phyloP scores from a whole-genome alignment of 257 asterid species.

The Solanum bulbocastanum region DNA sequence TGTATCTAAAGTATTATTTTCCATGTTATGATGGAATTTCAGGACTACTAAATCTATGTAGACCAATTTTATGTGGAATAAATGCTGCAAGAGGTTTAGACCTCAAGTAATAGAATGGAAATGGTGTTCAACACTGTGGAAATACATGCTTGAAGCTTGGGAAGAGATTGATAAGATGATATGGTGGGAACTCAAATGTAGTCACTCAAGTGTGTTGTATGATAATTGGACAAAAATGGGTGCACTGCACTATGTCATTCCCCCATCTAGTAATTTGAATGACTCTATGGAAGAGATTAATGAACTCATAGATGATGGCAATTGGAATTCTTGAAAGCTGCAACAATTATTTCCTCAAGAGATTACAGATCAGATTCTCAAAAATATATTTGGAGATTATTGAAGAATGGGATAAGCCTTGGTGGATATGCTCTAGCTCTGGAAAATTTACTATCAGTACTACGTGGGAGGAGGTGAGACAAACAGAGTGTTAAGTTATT shows the following conservation, averaged over 20 bases:
- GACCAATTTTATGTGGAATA: background rate
- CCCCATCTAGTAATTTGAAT: background rate
- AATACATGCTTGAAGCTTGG: background rate
- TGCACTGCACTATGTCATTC: background rate
- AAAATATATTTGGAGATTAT: too few relatives aligned
- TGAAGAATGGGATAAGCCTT: too few relatives aligned
- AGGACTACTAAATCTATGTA: too few relatives aligned
- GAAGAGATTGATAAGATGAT: background rate
- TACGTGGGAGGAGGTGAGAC: too few relatives aligned
- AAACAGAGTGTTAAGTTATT: too few relatives aligned
- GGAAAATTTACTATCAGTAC: too few relatives aligned
- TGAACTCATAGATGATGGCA: too few relatives aligned
- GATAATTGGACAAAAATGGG: background rate
- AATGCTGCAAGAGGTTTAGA: background rate
- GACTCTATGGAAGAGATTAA: too few relatives aligned
- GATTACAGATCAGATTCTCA: too few relatives aligned
- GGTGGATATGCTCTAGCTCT: too few relatives aligned
- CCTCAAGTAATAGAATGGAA: background rate
- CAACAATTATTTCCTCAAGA: too few relatives aligned
- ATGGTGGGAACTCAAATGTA: background rate
- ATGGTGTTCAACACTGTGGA: background rate
- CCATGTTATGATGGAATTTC: background rate
- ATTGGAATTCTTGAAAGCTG: accelerated
- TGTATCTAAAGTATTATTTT: background rate
- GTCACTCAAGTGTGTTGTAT: background rate